Conservation (phyloP, 768 basidiomycete genomes). For the Antrodiella citrinella region DNA sequence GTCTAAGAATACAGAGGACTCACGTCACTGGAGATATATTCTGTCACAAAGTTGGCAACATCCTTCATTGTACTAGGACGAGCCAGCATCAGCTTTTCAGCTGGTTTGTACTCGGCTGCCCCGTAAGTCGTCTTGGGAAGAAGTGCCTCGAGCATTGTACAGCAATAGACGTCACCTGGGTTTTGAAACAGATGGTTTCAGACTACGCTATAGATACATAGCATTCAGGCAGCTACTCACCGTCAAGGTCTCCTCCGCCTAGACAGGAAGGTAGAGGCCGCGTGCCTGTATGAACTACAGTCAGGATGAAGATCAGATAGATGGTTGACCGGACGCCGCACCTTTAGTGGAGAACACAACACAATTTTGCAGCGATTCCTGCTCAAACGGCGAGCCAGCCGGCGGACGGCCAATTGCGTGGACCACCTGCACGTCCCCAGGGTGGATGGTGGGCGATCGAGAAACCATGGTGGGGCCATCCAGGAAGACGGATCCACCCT, state of each 20-base stretch:
- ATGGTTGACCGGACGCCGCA: slow-evolving; percentile 16
- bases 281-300: slow-evolving; percentile 28
- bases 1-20: slow-evolving; percentile 13
- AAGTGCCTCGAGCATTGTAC: slow-evolving; percentile 18
- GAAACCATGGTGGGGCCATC: slow-evolving; percentile 49
- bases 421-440: slow-evolving; percentile 58
- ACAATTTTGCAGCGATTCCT: slow-evolving; percentile 48
- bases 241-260: slow-evolving; percentile 67
- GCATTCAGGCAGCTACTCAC: too few species aligned
- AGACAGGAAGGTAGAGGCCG: slow-evolving; percentile 56
- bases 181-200: too few species aligned
- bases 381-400: slow-evolving; percentile 39
- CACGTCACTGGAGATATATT: slow-evolving; percentile 62
- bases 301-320: background rate
- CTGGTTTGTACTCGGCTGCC: slow-evolving; percentile 45
- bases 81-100: slow-evolving; percentile 34
- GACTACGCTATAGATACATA: too few species aligned
- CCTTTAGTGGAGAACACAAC: slow-evolving; percentile 59
- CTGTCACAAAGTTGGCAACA: slow-evolving; percentile 61
- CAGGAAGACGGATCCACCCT: slow-evolving; percentile 35
- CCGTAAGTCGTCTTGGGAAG: slow-evolving; percentile 16
- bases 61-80: slow-evolving; percentile 50
- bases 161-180: slow-evolving; percentile 16
- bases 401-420: slow-evolving; percentile 55
- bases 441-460: slow-evolving; percentile 62